These are phyloP conservation scores for Ustilago bromivora DNA, from an alignment of 1,284 basidiomycete species.

Conservation along the genomic window DNA sequence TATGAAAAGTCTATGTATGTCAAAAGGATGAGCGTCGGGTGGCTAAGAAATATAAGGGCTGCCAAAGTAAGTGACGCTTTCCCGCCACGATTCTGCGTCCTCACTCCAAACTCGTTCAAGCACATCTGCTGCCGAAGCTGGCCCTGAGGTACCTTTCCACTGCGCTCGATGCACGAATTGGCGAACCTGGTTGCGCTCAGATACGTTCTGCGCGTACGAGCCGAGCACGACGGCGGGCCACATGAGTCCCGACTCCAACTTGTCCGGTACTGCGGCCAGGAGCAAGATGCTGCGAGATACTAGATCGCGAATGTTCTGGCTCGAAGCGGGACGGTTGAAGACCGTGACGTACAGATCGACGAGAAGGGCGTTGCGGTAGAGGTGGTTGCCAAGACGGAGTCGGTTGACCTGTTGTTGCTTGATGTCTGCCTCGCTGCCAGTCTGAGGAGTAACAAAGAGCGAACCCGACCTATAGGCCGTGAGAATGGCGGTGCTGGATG, in stretches of 20 bases:
- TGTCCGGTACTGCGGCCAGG: conserved; percentile 25
- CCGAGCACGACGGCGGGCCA: conserved; percentile 45
- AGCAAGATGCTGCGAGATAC: conserved; percentile 35
- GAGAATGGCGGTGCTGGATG: conserved; percentile 6
- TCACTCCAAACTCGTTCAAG: conserved; percentile 41
- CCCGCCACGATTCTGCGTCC: conserved; percentile 30
- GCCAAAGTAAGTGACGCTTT: conserved; percentile 46
- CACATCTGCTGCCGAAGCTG: conserved; percentile 22
- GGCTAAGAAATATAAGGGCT: conserved; percentile 35
- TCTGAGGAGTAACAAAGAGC: conserved; percentile 20
- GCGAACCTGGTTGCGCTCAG: conserved; percentile 25
- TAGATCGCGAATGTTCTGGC: conserved; percentile 29
- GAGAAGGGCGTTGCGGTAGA: conserved; percentile 46
- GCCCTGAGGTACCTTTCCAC: conserved; percentile 32
- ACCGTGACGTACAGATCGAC: conserved; percentile 45
- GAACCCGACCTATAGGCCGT: conserved; percentile 28
- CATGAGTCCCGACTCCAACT: conserved; percentile 36
- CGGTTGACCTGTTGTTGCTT: conserved; percentile 40
- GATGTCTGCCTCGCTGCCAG: neutral
- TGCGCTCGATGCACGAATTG: conserved; percentile 21
- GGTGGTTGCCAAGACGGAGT: conserved; percentile 40
- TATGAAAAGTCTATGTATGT: neutral
- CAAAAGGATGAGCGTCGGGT: neutral
- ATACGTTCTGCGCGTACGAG: conserved; percentile 21
- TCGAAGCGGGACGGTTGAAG: conserved; percentile 35